Percentiles rank a stretch among this genome's conserved stretches.
These are phyloP conservation scores for Penicillium sp. DNA, from an alignment of 2,329 filamentous ascomycete genomes.

Conservation along the genomic window DNA sequence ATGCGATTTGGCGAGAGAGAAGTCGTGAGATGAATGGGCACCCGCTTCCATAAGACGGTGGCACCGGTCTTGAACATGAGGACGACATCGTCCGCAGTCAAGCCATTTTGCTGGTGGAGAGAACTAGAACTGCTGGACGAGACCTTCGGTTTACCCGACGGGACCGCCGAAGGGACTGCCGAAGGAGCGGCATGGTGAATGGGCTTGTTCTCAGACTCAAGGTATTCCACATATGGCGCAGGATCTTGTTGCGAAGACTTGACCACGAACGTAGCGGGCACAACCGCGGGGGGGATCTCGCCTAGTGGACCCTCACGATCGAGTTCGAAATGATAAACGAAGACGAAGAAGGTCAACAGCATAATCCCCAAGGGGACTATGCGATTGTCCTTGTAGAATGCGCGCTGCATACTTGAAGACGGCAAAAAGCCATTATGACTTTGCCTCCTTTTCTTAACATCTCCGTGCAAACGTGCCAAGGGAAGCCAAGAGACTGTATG, in stretches of 20 bases:
- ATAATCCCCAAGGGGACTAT: constrained; percentile 25
- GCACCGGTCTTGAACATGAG: constrained; percentile 27
- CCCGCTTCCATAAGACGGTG: constrained; percentile 24
- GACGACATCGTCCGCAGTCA: constrained; percentile 8
- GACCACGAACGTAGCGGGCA: constrained; percentile 4
- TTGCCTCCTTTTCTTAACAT: constrained; percentile 8
- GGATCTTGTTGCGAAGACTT: constrained; percentile 5
- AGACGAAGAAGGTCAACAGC: constrained; percentile 19
- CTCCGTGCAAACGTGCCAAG: background rate
- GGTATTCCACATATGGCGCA: background rate
- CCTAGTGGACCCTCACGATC: constrained; percentile 15
- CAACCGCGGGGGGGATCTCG: constrained; percentile 2
- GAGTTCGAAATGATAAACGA: constrained; percentile 24
- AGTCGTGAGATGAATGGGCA: constrained; percentile 27
- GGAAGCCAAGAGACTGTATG: background rate
- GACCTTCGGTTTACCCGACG: background rate
- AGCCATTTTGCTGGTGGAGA: constrained; percentile 1
- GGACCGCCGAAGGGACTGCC: constrained; percentile 2
- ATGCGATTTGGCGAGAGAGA: constrained; percentile 23
- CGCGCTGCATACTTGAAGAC: constrained; percentile 7
- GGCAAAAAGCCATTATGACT: background rate
- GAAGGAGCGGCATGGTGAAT: constrained; percentile 7
- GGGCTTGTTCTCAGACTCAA: background rate
- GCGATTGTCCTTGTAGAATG: constrained; percentile 25
- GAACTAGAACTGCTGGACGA: background rate